Evolutionary conservation across 257 asterid genomes (phyloP).

Genomic region (Paulownia fortunei): DNA sequence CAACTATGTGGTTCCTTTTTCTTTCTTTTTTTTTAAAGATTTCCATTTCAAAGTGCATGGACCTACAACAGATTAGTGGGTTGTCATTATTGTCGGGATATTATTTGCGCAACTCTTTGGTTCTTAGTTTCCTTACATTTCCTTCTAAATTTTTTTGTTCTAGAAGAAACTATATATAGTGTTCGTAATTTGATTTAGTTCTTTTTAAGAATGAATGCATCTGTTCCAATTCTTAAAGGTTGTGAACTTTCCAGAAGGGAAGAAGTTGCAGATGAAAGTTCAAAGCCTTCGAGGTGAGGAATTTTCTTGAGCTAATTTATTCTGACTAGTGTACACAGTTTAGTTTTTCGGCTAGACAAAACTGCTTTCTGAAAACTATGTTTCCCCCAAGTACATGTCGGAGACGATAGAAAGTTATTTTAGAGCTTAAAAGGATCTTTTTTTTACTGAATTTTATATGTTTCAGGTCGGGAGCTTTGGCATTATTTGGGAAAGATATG

Average conservation of each 20-base stretch:
- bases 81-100: background rate
- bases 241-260: constrained; percentile 42
- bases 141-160: background rate
- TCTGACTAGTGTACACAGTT: constrained; percentile 19
- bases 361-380: background rate
- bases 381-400: background rate
- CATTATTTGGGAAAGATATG: constrained; percentile 61
- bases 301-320: constrained; percentile 20
- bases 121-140: background rate
- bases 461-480: constrained; percentile 59
- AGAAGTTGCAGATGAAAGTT: constrained; percentile 41
- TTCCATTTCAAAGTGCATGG: background rate
- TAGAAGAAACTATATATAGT: background rate
- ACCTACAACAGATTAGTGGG: constrained; percentile 13
- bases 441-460: constrained; percentile 17
- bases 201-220: constrained; percentile 26
- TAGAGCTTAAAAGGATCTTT: constrained; percentile 13
- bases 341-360: constrained; percentile 15
- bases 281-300: constrained; percentile 54
- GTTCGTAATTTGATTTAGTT: constrained; percentile 29
- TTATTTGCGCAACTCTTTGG: background rate
- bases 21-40: background rate
- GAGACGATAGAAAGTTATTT: background rate
- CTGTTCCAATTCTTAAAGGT: constrained; percentile 47
- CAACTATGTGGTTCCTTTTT: background rate